phyloP scores from a whole-genome alignment of 345 rosid species.

The Melaleuca alternifolia region DNA sequence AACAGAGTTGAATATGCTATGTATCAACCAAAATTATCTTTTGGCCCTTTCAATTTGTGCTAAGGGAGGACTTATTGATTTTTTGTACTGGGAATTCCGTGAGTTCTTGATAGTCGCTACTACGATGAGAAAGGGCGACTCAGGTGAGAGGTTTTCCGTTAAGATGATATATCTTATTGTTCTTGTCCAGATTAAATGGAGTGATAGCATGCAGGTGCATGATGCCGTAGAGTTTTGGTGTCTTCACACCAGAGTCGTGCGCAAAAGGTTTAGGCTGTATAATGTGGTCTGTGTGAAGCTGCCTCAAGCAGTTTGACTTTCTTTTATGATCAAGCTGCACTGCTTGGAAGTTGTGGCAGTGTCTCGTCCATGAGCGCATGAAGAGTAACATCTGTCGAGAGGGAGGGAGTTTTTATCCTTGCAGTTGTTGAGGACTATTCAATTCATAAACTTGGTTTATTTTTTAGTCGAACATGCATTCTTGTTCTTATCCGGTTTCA shows the following conservation, averaged over 20 bases:
- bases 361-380: background rate
- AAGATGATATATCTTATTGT: background rate
- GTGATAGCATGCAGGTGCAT: background rate
- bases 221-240: background rate
- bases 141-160: background rate
- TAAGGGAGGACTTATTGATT: background rate
- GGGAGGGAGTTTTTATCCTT: background rate
- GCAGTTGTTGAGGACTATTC: too few relatives aligned
- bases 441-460: too few relatives aligned
- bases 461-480: too few relatives aligned
- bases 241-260: background rate
- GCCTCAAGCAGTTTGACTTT: background rate
- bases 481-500: too few relatives aligned
- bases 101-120: background rate
- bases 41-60: background rate
- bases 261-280: background rate
- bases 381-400: background rate
- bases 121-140: background rate
- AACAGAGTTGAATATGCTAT: background rate
- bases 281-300: background rate
- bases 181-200: background rate
- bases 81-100: background rate
- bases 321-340: background rate
- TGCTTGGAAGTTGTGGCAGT: background rate
- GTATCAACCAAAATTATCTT: background rate